These are phyloP conservation scores for Ceratocystis papillata DNA, from an alignment of 2,329 filamentous ascomycete species.

Conservation along the genomic window DNA sequence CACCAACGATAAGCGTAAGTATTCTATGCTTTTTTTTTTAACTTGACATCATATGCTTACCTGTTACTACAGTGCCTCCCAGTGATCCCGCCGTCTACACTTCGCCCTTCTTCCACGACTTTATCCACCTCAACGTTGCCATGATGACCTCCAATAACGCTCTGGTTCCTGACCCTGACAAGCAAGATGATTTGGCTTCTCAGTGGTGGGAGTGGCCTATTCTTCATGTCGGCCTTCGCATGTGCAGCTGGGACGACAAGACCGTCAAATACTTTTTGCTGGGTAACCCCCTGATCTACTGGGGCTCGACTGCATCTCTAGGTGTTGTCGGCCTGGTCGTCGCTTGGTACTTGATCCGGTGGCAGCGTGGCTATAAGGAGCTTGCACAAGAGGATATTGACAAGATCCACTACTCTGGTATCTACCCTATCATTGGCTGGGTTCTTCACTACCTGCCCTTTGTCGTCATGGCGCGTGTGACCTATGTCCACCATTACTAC, in stretches of 20 bases:
- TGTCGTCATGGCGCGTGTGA: slow-evolving; percentile 94
- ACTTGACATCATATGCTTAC: slow-evolving; percentile 31
- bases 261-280: slow-evolving; percentile 98
- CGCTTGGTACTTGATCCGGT: slow-evolving; percentile 78
- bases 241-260: slow-evolving; percentile 96
- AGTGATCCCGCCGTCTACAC: slow-evolving; percentile 86
- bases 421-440: slow-evolving; percentile 91
- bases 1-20: slow-evolving; percentile 81
- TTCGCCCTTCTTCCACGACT: slow-evolving; percentile 95
- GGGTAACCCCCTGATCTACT: slow-evolving; percentile 92
- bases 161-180: slow-evolving; percentile 91
- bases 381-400: slow-evolving; percentile 72
- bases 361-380: slow-evolving; percentile 89
- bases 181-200: slow-evolving; percentile 95
- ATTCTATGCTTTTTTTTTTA: not conserved
- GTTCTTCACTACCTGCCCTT: slow-evolving; percentile 94
- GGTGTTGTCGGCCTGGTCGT: slow-evolving; percentile 61
- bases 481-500: slow-evolving; percentile 99
- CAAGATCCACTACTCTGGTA: slow-evolving; percentile 82
- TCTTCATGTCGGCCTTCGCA: slow-evolving; percentile 85
- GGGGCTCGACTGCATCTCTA: slow-evolving; percentile 76
- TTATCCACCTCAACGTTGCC: slow-evolving; percentile 93
- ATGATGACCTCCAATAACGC: slow-evolving; percentile 99
- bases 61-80: slow-evolving; percentile 56
- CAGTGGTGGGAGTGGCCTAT: slow-evolving; percentile 98